A percentile compares a stretch with the other conserved stretches of the same genome.
Conservation (phyloP, 345 rosid genomes). For the Arabis hirsuta region DNA sequence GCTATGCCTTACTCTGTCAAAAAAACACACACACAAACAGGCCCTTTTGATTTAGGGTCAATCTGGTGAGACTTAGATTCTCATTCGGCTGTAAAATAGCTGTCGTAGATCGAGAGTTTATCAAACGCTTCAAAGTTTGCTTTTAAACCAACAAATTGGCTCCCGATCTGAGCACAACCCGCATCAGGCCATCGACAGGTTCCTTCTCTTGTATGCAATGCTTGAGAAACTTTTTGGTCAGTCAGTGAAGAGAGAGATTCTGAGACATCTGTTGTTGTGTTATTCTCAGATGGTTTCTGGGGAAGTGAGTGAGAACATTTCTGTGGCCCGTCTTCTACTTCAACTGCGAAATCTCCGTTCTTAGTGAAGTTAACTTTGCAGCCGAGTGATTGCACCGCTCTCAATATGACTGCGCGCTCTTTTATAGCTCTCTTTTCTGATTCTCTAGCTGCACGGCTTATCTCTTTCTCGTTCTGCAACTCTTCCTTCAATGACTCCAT, state of each 20-base stretch:
- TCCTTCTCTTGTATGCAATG: constrained; percentile 65
- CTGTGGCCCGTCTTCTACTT: constrained; percentile 51
- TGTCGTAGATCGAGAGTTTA: constrained; percentile 70
- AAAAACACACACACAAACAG: constrained; percentile 30
- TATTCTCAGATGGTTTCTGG: constrained; percentile 47
- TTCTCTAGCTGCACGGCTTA: constrained; percentile 62
- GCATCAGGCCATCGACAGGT: constrained; percentile 94
- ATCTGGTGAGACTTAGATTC: constrained; percentile 18
- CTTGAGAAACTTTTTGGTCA: constrained; percentile 66
- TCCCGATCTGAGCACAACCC: constrained; percentile 76
- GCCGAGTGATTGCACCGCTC: constrained; percentile 85
- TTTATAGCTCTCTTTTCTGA: constrained; percentile 71
- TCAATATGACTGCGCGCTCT: constrained; percentile 66
- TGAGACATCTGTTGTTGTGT: constrained; percentile 64
- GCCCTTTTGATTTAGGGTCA: not conserved
- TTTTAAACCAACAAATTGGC: constrained; percentile 81
- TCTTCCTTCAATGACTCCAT: constrained; percentile 65
- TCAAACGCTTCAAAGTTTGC: constrained; percentile 93
- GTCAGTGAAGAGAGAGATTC: constrained; percentile 60
- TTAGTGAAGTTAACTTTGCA: constrained; percentile 79
- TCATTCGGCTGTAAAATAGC: constrained; percentile 70
- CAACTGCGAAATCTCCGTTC: constrained; percentile 62
- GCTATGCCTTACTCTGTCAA: constrained; percentile 40
- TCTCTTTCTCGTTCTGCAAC: constrained; percentile 64
- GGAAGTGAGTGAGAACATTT: constrained; percentile 48